These are phyloP conservation scores for Papilionanthe hybrid DNA, from an alignment of 116 monocot genomes.

Conservation along the genomic window DNA sequence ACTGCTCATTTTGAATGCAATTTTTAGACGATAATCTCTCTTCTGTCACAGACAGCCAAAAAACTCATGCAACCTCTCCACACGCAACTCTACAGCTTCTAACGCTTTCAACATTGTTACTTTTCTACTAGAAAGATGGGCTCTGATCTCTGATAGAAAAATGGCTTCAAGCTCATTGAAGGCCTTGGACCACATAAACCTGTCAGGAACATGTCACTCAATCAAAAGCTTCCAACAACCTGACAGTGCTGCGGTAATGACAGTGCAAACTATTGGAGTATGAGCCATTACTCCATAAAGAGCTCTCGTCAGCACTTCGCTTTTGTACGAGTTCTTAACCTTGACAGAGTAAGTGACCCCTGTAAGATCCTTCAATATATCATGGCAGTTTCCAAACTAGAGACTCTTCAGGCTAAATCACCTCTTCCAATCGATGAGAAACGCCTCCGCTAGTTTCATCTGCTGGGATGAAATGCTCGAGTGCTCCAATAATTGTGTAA, in stretches of 20 bases:
- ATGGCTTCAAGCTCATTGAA: slow-evolving; percentile 46
- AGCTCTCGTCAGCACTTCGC: slow-evolving; percentile 56
- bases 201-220: slow-evolving; percentile 44
- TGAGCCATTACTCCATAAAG: slow-evolving; percentile 61
- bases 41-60: neutral
- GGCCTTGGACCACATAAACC: slow-evolving; percentile 59
- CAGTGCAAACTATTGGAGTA: slow-evolving; percentile 49
- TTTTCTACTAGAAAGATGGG: slow-evolving; percentile 13
- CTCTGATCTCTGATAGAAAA: slow-evolving; percentile 24
- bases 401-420: slow-evolving; percentile 30
- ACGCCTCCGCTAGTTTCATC: slow-evolving; percentile 21
- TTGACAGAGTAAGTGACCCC: slow-evolving; percentile 21
- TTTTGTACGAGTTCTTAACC: slow-evolving; percentile 53
- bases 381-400: slow-evolving; percentile 40
- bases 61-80: slow-evolving; percentile 22
- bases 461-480: slow-evolving; percentile 22
- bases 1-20: too few relatives aligned
- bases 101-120: slow-evolving; percentile 39
- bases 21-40: too few relatives aligned
- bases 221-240: slow-evolving; percentile 29
- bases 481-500: slow-evolving; percentile 34
- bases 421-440: slow-evolving; percentile 57
- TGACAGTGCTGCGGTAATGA: slow-evolving; percentile 39
- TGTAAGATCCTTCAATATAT: slow-evolving; percentile 16
- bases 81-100: slow-evolving; percentile 44